Evolutionary conservation across 2,329 filamentous ascomycete genomes (phyloP).

Genomic region (Fusarium sp.): DNA sequence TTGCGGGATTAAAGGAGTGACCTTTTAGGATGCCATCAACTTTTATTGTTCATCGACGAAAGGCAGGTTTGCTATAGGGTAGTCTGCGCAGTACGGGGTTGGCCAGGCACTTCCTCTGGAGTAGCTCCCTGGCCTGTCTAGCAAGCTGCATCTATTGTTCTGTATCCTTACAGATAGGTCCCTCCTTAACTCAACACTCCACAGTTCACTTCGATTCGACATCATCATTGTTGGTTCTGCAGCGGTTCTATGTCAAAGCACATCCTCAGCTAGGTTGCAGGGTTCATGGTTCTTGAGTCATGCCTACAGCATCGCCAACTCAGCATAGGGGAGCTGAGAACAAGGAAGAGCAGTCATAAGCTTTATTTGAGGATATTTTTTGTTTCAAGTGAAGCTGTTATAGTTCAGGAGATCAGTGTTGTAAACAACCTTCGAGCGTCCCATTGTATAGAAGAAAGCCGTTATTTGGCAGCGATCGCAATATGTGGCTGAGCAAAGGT

Average conservation of each 20-base stretch:
- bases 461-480: neutral
- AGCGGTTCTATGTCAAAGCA: conserved; percentile 17
- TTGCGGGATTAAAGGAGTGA: neutral
- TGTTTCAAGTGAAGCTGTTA: neutral
- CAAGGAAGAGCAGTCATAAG: neutral
- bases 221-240: neutral
- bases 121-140: neutral
- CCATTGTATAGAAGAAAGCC: neutral
- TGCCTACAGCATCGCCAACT: neutral
- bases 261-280: neutral
- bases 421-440: neutral
- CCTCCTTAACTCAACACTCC: neutral
- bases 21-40: neutral
- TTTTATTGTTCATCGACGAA: neutral
- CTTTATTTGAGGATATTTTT: neutral
- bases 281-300: conserved; percentile 29
- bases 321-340: neutral
- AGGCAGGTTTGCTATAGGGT: neutral
- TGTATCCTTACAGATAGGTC: neutral
- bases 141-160: neutral
- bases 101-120: neutral
- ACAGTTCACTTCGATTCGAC: neutral
- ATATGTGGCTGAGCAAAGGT: neutral
- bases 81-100: neutral
- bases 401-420: neutral